These are phyloP conservation scores for Corylus avellana DNA, from an alignment of 306 rosid genomes.

Conservation along the genomic window DNA sequence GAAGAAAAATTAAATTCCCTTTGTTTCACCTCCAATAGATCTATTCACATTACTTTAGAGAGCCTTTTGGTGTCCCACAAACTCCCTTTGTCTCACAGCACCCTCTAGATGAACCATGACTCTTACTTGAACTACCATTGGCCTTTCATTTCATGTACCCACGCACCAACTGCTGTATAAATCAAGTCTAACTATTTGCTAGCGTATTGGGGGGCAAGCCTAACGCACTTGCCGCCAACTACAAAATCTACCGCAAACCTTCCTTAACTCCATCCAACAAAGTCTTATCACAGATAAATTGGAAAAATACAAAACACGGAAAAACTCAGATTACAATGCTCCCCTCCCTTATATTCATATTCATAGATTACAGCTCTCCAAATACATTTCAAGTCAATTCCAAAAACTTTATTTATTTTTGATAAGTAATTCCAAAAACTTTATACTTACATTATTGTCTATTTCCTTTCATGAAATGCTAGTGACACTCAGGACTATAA, in stretches of 20 bases:
- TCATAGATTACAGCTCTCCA: neutral
- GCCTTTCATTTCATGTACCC: neutral
- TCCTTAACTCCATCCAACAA: neutral
- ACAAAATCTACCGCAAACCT: neutral
- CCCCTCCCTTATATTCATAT: neutral
- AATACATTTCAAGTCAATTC: neutral
- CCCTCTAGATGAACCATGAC: conserved; percentile 1
- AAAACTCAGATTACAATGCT: neutral
- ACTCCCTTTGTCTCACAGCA: neutral
- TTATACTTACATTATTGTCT: neutral
- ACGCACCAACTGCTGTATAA: neutral
- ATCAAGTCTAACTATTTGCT: neutral
- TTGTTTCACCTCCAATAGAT: too few species aligned
- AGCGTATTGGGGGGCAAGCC: neutral
- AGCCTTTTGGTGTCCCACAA: neutral
- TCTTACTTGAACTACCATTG: neutral
- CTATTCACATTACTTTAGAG: neutral
- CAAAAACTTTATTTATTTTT: neutral
- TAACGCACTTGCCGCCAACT: neutral
- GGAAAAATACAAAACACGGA: neutral
- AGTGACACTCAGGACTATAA: neutral
- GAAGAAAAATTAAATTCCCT: conserved; percentile 3
- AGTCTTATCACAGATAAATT: neutral
- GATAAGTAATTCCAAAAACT: neutral
- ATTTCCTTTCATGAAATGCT: neutral